Percentiles rank a stretch among this genome's conserved stretches.
These are phyloP conservation scores for Gossypium schwendimanii DNA, from an alignment of 441 rosid species.

Conservation along the genomic window DNA sequence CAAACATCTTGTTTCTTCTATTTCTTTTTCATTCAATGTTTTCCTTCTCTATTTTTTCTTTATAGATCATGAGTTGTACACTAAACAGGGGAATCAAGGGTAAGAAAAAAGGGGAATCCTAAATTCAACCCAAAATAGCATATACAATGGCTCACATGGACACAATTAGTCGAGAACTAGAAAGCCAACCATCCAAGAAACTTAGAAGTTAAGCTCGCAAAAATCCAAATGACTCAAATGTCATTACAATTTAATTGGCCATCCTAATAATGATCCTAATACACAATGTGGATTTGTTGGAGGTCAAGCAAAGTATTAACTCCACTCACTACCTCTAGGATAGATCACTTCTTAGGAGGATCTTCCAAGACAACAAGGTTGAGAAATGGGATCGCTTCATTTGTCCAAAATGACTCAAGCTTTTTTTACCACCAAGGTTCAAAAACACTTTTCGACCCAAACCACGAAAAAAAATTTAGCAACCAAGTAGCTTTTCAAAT, in stretches of 20 bases:
- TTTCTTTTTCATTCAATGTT: background rate
- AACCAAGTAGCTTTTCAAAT: background rate
- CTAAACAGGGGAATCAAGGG: background rate
- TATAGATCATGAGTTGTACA: background rate
- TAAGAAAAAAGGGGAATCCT: background rate
- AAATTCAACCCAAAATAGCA: background rate
- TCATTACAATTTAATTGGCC: background rate
- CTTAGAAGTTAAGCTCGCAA: too few species aligned
- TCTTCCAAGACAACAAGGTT: background rate
- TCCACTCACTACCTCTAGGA: too few species aligned
- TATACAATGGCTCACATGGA: background rate
- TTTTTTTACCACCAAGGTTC: background rate
- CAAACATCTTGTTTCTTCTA: background rate
- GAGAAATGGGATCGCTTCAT: background rate
- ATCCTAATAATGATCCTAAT: background rate
- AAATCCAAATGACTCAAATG: background rate
- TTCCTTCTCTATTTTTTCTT: background rate
- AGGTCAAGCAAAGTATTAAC: too few species aligned
- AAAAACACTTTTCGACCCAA: background rate
- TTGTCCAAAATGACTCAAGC: background rate
- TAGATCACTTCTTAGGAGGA: background rate
- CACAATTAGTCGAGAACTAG: too few species aligned
- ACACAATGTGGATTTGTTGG: background rate
- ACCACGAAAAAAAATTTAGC: background rate
- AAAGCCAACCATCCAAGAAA: too few species aligned